phyloP scores from a whole-genome alignment of 805 yeast species.

The Hanseniaspora nectarophila region DNA sequence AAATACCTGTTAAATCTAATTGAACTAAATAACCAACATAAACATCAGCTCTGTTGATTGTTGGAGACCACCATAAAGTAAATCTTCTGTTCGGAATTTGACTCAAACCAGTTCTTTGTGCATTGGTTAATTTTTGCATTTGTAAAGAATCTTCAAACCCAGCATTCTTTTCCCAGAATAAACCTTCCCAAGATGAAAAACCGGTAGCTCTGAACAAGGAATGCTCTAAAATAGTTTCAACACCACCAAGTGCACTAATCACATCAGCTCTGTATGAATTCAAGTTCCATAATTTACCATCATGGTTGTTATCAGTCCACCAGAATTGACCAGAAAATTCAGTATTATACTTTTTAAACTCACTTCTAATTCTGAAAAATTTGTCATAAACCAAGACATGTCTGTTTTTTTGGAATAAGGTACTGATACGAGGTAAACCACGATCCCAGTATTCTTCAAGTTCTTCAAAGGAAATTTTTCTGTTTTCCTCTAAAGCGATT shows the following conservation, averaged over 20 bases:
- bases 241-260: slow-evolving; percentile 93
- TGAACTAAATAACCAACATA: slow-evolving; percentile 96
- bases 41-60: slow-evolving; percentile 93
- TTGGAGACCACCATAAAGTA: slow-evolving; percentile 99
- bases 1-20: slow-evolving; percentile 89
- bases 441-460: slow-evolving; percentile 92
- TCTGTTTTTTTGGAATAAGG: slow-evolving; percentile 86
- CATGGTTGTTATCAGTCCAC: slow-evolving; percentile 93
- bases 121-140: slow-evolving; percentile 88
- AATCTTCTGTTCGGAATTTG: slow-evolving; percentile 96
- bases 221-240: slow-evolving; percentile 89
- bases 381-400: slow-evolving; percentile 90
- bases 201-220: slow-evolving; percentile 94
- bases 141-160: slow-evolving; percentile 96
- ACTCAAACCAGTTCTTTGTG: slow-evolving; percentile 91
- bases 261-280: slow-evolving; percentile 90
- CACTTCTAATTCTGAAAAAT: slow-evolving; percentile 76
- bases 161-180: slow-evolving; percentile 95
- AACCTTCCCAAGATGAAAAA: slow-evolving; percentile 95
- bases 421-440: slow-evolving; percentile 91
- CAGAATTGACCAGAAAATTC: slow-evolving; percentile 78
- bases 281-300: slow-evolving; percentile 90
- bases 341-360: slow-evolving; percentile 60
- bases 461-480: slow-evolving; percentile 83
- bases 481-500: slow-evolving; percentile 74